These are phyloP conservation scores for Nothomitra cinnamomea DNA, from an alignment of 2,329 filamentous ascomycete species.

Conservation along the genomic window DNA sequence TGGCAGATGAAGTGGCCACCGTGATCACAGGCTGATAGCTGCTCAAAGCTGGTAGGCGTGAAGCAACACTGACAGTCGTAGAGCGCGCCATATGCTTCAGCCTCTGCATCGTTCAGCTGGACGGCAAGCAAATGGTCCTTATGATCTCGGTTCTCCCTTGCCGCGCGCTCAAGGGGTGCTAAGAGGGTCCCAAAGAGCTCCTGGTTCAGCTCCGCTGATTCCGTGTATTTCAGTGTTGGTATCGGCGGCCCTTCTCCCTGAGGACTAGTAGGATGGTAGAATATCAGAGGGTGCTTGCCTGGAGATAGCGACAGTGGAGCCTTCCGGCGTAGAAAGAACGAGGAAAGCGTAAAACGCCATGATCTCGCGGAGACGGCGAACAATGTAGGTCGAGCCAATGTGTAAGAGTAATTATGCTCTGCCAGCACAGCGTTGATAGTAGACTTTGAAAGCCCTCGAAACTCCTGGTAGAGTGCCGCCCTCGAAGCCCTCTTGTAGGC, in stretches of 20 bases:
- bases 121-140: conserved; percentile 37
- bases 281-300: conserved; percentile 43
- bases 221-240: conserved; percentile 48
- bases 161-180: conserved; percentile 31
- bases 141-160: conserved; percentile 28
- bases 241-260: conserved; percentile 35
- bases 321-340: conserved; percentile 51
- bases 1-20: conserved; percentile 62
- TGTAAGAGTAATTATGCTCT: conserved; percentile 66
- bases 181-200: conserved; percentile 44
- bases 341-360: conserved; percentile 59
- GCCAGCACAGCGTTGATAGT: conserved; percentile 65
- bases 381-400: conserved; percentile 51
- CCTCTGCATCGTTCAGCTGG: conserved; percentile 39
- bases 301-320: conserved; percentile 34
- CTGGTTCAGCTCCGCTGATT: conserved; percentile 44
- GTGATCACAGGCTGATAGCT: conserved; percentile 52
- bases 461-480: conserved; percentile 54
- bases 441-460: conserved; percentile 54
- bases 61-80: conserved; percentile 71
- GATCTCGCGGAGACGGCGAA: conserved; percentile 53
- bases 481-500: conserved; percentile 54
- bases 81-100: conserved; percentile 36
- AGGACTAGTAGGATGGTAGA: conserved; percentile 34
- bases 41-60: conserved; percentile 51